Evolutionary conservation across 129 eudicot species (phyloP), one percentile per base, ranked within the genome.

Genomic region (Centrapalus pauciflorus): DNA sequence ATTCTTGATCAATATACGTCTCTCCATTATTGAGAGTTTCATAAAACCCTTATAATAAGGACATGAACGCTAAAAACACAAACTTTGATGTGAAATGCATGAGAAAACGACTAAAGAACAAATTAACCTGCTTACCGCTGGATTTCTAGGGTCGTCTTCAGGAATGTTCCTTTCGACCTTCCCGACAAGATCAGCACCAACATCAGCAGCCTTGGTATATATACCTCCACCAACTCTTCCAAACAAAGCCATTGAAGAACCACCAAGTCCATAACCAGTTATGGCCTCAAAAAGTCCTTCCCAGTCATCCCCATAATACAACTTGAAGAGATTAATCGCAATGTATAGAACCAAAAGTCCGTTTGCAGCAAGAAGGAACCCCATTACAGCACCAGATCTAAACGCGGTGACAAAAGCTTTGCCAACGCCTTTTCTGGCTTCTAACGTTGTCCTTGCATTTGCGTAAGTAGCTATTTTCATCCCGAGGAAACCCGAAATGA

Each of bases 391-490:
- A 63, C 95, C 90, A 19, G 90, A 87, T 55, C 95, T 81, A 56
- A 87, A 87, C 0, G 90, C 95, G 0, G 37, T 33, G 0, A 76
- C 78, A 17, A 87, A 87, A 52, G 95, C 95, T 61, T 83, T 83
- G 3, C 95, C 95, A 26, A 87, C 95, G 46, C 90, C 87, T 70
- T 83, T 87, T 63, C 95, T 76, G 4, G 95, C 95, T 67, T 87
- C 90, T 46, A 87, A 50, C 0, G 95, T 87, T 11, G 95, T 87
- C 67, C 95, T 72, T 37, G 95, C 95, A 48, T 87, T 87, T 3
- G 95, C 95, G 14, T 83, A 87, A 67, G 95, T 87, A 2, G 95
- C 95, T 71, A 87, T 85, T 77, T 89, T 89, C 96, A 89, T 89
- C 26, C 96, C 96, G 2, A 89, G 95, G 67, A 86, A 89, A 24